phyloP scores from a whole-genome alignment of 306 rosid species.

The Canavalia ensiformis region DNA sequence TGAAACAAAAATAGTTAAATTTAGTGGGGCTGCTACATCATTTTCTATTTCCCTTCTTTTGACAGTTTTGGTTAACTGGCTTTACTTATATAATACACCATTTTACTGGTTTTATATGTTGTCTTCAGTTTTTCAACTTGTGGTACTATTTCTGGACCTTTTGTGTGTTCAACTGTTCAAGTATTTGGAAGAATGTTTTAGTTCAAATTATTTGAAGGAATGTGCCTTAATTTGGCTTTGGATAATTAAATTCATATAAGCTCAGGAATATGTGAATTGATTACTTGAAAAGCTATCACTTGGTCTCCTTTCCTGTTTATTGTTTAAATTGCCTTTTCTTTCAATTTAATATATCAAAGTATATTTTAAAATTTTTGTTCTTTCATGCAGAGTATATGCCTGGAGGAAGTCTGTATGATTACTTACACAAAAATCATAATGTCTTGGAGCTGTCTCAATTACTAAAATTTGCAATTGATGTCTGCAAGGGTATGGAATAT shows the following conservation, averaged over 20 bases:
- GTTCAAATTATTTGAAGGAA: constrained; percentile 29
- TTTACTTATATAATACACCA: neutral
- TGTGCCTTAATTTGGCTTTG: constrained; percentile 31
- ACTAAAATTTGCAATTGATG: constrained; percentile 88
- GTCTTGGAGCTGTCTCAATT: constrained; percentile 77
- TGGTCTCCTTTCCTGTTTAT: constrained; percentile 3
- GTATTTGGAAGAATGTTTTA: neutral
- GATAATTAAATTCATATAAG: constrained; percentile 28
- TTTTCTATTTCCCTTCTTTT: neutral
- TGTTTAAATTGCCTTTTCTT: constrained; percentile 19
- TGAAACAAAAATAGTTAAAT: neutral
- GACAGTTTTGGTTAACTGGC: neutral
- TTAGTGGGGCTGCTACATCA: neutral
- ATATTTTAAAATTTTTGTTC: constrained; percentile 30
- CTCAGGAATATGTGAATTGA: constrained; percentile 11
- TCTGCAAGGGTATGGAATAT: constrained; percentile 97
- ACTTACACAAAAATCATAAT: constrained; percentile 91
- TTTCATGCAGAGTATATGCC: constrained; percentile 93
- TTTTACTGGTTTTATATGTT: neutral
- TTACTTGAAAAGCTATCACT: constrained; percentile 1
- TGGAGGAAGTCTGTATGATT: constrained; percentile 96
- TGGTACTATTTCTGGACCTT: neutral
- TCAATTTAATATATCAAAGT: constrained; percentile 38
- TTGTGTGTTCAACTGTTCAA: constrained; percentile 8
- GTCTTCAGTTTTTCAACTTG: neutral